phyloP scores from a whole-genome alignment of 345 rosid species.

The Euphorbia peplus region DNA sequence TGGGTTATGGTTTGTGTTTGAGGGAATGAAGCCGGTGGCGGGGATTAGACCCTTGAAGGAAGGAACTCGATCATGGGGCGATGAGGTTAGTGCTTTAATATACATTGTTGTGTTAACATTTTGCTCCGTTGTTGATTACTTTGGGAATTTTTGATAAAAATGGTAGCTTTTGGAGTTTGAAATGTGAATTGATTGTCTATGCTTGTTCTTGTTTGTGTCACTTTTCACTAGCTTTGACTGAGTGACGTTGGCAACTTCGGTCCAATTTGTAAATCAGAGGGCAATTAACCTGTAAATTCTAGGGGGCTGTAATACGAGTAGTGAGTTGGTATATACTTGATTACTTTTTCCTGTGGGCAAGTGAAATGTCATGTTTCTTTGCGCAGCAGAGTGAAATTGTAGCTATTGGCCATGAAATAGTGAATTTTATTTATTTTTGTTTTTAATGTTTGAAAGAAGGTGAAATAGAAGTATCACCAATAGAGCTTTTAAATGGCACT shows the following conservation, averaged over 20 bases:
- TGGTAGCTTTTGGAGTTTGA: constrained; percentile 13
- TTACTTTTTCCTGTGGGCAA: neutral
- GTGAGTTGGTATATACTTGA: neutral
- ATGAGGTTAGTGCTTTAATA: constrained; percentile 57
- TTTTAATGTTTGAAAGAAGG: neutral
- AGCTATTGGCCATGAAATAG: too few relatives aligned
- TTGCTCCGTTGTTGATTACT: constrained; percentile 2
- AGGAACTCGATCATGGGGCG: constrained; percentile 86
- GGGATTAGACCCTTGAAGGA: constrained; percentile 85
- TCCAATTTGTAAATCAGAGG: neutral
- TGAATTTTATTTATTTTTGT: too few relatives aligned
- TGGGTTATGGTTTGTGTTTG: constrained; percentile 52
- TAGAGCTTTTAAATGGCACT: neutral
- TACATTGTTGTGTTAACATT: constrained; percentile 10
- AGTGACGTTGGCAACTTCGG: neutral
- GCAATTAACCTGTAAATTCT: constrained; percentile 2
- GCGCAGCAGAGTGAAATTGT: too few relatives aligned
- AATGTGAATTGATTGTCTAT: constrained; percentile 15
- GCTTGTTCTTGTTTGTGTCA: constrained; percentile 11
- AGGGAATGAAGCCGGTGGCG: constrained; percentile 45
- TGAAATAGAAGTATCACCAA: neutral
- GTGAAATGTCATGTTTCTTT: too few relatives aligned
- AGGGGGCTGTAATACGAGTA: neutral
- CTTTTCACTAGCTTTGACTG: constrained; percentile 5
- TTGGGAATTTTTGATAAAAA: neutral